These are phyloP conservation scores for Aphanomyces astaci DNA, from an alignment of 352 stramenopile species.

Conservation along the genomic window DNA sequence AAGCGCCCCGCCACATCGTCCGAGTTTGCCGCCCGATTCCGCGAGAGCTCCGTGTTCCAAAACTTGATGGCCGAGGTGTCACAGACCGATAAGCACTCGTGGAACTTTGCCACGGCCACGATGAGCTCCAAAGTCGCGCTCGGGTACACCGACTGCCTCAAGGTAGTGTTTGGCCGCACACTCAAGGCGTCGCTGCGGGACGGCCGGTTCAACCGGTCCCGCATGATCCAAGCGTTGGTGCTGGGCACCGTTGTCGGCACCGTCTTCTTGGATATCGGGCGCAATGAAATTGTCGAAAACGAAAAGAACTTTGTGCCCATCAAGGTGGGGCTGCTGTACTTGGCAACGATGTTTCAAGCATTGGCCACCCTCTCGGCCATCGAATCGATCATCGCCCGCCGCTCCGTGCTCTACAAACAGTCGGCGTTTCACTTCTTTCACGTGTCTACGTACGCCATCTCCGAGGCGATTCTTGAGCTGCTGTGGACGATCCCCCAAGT, in stretches of 20 bases:
- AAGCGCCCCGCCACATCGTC: not conserved
- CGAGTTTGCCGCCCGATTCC: conserved; percentile 13
- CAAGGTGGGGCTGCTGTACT: conserved; percentile 26
- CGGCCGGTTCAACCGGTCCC: conserved; percentile 42
- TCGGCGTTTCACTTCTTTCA: conserved; percentile 20
- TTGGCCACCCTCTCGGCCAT: conserved; percentile 31
- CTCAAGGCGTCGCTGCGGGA: conserved; percentile 45
- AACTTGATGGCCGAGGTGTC: not conserved
- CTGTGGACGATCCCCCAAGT: conserved; percentile 20
- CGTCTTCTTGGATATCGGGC: conserved; percentile 29
- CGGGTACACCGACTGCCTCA: not conserved
- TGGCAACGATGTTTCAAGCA: conserved; percentile 36
- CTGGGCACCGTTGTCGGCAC: conserved; percentile 35
- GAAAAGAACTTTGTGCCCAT: conserved; percentile 11
- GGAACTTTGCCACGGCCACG: not conserved
- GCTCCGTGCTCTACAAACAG: conserved; percentile 43
- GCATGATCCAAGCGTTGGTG: conserved; percentile 40
- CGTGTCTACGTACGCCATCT: conserved; percentile 16
- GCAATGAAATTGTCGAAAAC: not conserved
- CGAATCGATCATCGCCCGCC: conserved; percentile 30
- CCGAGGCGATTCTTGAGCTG: conserved; percentile 13
- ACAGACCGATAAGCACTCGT: conserved; percentile 2
- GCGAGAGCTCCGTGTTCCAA: not conserved
- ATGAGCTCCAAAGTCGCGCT: not conserved
- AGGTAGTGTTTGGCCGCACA: conserved; percentile 27